A percentile compares a stretch with the other conserved stretches of the same genome.
These are phyloP conservation scores for Lentinula guzmanii DNA, from an alignment of 768 basidiomycete species.

Conservation along the genomic window DNA sequence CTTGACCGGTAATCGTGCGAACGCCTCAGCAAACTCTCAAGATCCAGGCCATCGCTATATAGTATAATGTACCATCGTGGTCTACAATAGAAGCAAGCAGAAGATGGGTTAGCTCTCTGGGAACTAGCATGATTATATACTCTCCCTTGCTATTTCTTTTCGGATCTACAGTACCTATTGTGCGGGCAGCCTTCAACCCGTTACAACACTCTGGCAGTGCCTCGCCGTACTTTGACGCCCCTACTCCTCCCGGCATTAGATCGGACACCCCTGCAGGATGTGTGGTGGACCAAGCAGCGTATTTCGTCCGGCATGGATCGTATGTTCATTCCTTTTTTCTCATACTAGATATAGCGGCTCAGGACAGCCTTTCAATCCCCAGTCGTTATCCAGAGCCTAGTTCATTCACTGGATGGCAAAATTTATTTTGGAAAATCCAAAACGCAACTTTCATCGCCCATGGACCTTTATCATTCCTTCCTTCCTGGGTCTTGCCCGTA, in stretches of 20 bases:
- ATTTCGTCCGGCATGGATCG: constrained; percentile 38
- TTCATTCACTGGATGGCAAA: constrained; percentile 32
- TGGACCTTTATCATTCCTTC: constrained; percentile 33
- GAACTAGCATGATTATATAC: not conserved
- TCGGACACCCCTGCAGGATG: constrained; percentile 28
- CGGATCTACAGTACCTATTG: not conserved
- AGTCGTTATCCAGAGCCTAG: constrained; percentile 38
- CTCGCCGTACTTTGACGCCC: constrained; percentile 38
- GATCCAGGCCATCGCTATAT: too few relatives aligned
- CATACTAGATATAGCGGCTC: too few relatives aligned
- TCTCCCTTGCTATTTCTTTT: not conserved
- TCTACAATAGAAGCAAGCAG: not conserved
- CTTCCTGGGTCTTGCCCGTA: constrained; percentile 33
- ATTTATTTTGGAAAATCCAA: constrained; percentile 31
- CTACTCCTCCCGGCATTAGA: constrained; percentile 27
- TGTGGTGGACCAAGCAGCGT: constrained; percentile 36
- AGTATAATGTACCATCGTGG: not conserved
- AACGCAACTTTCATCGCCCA: constrained; percentile 30
- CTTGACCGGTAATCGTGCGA: too few relatives aligned
- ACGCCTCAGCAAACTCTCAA: too few relatives aligned
- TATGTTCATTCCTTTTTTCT: constrained; percentile 10
- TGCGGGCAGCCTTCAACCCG: constrained; percentile 23
- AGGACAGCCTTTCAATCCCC: not conserved
- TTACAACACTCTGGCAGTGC: constrained; percentile 36
- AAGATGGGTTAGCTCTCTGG: too few relatives aligned